Percentiles rank a stretch among this genome's conserved stretches.
Evolutionary conservation across 148 eudicot species (phyloP).

Genomic region (Fagopyrum homotropicum): DNA sequence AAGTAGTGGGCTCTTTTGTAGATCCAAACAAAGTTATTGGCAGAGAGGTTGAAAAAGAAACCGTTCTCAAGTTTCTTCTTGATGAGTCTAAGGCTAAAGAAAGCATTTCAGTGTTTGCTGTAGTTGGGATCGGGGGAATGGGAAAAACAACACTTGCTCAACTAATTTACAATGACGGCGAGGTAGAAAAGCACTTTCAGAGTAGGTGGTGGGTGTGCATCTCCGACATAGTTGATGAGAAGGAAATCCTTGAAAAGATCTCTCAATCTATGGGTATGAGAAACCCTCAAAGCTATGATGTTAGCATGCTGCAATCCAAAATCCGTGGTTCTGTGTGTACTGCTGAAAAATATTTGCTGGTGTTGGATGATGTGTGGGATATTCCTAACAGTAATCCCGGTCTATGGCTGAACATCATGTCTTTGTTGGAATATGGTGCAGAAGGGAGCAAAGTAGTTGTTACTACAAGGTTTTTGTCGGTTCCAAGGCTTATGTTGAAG

Average conservation of each 20-base stretch:
- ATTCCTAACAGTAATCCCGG: neutral
- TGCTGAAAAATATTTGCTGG: slow-evolving; percentile 3
- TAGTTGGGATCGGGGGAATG: slow-evolving; percentile 20
- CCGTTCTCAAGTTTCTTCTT: neutral
- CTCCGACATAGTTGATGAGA: neutral
- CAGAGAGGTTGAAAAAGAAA: slow-evolving; percentile 14
- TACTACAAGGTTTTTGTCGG: neutral
- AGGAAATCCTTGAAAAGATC: slow-evolving; percentile 2
- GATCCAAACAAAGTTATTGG: slow-evolving; percentile 13
- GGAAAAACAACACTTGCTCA: slow-evolving; percentile 26
- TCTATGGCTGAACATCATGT: neutral
- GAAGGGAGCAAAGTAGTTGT: neutral
- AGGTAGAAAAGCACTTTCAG: neutral
- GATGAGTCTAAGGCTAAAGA: neutral
- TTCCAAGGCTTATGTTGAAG: neutral
- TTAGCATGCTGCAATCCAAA: neutral
- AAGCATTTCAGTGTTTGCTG: slow-evolving; percentile 3
- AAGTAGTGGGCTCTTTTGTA: neutral
- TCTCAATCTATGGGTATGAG: neutral
- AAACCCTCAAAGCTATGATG: neutral
- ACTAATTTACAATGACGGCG: slow-evolving; percentile 16
- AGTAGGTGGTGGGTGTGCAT: slow-evolving; percentile 20
- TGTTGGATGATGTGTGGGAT: slow-evolving; percentile 20
- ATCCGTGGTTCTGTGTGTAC: neutral
- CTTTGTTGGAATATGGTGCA: neutral